Conservation (phyloP, 1,284 basidiomycete genomes). For the Fomitopsis schrenkii region DNA sequence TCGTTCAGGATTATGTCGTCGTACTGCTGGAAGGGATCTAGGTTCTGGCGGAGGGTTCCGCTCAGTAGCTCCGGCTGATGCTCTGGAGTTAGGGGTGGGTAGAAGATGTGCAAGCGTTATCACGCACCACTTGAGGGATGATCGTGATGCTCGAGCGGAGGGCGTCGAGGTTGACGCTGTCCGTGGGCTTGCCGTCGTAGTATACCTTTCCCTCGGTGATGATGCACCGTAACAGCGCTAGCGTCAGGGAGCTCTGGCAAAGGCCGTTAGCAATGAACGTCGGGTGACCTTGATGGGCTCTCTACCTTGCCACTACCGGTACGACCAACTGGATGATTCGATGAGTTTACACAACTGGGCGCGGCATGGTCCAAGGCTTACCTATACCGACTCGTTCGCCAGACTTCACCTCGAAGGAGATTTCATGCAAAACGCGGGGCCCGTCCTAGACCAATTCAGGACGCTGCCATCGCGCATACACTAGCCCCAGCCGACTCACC, state of each 20-base stretch:
- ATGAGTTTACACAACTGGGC: too few species aligned
- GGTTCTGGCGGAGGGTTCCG: constrained; percentile 54
- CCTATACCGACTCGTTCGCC: constrained; percentile 52
- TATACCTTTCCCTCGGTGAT: constrained; percentile 42
- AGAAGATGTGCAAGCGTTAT: constrained; percentile 4
- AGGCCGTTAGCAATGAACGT: constrained; percentile 27
- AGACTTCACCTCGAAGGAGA: constrained; percentile 43
- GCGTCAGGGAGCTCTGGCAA: constrained; percentile 37
- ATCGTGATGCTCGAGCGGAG: constrained; percentile 46
- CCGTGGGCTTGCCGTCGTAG: constrained; percentile 30
- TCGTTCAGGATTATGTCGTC: constrained; percentile 61
- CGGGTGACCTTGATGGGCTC: constrained; percentile 5
- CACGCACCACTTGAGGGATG: constrained; percentile 36
- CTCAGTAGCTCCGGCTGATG: constrained; percentile 59
- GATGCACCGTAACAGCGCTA: constrained; percentile 43
- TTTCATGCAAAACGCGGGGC: constrained; percentile 42
- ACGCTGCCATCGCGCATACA: background rate
- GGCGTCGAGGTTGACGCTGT: constrained; percentile 58
- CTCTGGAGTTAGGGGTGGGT: background rate
- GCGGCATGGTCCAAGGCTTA: background rate
- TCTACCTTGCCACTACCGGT: constrained; percentile 71
- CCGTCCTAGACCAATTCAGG: constrained; percentile 23
- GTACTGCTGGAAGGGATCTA: constrained; percentile 72
- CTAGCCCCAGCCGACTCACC: constrained; percentile 18
- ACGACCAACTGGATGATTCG: constrained; percentile 42